Evolutionary conservation across 2,329 filamentous ascomycete species (phyloP).

Genomic region (Epichloe typhina): DNA sequence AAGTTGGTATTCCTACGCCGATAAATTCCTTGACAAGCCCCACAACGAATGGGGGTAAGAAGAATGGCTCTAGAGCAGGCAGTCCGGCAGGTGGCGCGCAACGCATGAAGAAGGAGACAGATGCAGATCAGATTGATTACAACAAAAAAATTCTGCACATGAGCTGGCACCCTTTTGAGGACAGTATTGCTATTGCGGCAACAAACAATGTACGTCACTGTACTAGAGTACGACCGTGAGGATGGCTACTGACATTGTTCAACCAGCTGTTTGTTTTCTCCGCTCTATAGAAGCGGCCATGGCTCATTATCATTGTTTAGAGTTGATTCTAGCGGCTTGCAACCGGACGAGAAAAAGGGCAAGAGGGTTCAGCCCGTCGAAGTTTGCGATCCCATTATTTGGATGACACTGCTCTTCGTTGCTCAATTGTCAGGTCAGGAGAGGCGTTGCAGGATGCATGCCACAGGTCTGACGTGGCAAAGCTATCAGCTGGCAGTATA

Average conservation of each 20-base stretch:
- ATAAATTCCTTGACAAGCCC: conserved; percentile 76
- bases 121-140: conserved; percentile 98
- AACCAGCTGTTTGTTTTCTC: conserved; percentile 64
- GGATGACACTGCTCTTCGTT: neutral
- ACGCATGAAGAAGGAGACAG: conserved; percentile 96
- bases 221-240: neutral
- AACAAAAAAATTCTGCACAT: conserved; percentile 99
- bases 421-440: neutral
- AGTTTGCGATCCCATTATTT: neutral
- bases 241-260: conserved; percentile 9
- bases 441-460: conserved; percentile 1
- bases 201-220: conserved; percentile 82
- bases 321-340: neutral
- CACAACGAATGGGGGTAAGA: conserved; percentile 65
- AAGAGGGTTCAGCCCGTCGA: neutral
- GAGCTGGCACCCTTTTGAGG: conserved; percentile 99
- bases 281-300: conserved; percentile 40
- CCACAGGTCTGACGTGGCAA: neutral
- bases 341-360: neutral
- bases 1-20: conserved; percentile 92
- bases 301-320: neutral
- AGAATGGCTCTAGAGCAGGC: conserved; percentile 73
- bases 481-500: neutral
- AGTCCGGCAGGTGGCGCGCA: conserved; percentile 71
- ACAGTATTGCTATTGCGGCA: conserved; percentile 97